These are phyloP conservation scores for Heterobasidion annosum DNA, from an alignment of 1,284 basidiomycete species.

Conservation along the genomic window DNA sequence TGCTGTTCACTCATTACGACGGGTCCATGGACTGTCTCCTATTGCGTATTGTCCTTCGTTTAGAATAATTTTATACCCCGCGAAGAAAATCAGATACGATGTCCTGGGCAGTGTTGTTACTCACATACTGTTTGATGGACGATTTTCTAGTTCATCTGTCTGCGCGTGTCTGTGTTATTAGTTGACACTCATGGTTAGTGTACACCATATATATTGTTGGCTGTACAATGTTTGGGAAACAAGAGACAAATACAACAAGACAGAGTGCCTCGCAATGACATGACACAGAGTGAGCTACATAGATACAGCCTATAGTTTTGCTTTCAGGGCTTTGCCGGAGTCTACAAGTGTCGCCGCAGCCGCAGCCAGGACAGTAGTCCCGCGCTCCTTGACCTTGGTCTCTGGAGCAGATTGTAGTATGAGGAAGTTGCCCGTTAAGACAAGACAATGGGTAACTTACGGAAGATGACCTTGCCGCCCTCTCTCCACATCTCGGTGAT, in stretches of 20 bases:
- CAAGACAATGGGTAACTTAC: slow-evolving; percentile 36
- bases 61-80: too few species aligned
- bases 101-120: too few species aligned
- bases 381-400: slow-evolving; percentile 76
- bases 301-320: slow-evolving; percentile 45
- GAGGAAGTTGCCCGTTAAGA: not conserved
- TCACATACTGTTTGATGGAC: too few species aligned
- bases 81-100: too few species aligned
- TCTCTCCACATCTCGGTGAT: slow-evolving; percentile 98
- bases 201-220: too few species aligned
- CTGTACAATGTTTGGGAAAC: not conserved
- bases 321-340: slow-evolving; percentile 26
- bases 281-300: not conserved
- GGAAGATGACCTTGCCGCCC: slow-evolving; percentile 85
- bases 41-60: too few species aligned
- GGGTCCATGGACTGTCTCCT: too few species aligned
- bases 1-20: too few species aligned
- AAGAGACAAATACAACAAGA: not conserved
- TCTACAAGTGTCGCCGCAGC: slow-evolving; percentile 68
- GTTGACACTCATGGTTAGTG: too few species aligned
- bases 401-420: slow-evolving; percentile 24
- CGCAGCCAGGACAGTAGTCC: slow-evolving; percentile 55
- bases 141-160: too few species aligned
- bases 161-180: too few species aligned
- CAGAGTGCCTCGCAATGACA: not conserved